Percentiles rank a stretch among this genome's conserved stretches.
Conservation (phyloP, 164 flowering plant species). For the Vitis rotundifolia region DNA sequence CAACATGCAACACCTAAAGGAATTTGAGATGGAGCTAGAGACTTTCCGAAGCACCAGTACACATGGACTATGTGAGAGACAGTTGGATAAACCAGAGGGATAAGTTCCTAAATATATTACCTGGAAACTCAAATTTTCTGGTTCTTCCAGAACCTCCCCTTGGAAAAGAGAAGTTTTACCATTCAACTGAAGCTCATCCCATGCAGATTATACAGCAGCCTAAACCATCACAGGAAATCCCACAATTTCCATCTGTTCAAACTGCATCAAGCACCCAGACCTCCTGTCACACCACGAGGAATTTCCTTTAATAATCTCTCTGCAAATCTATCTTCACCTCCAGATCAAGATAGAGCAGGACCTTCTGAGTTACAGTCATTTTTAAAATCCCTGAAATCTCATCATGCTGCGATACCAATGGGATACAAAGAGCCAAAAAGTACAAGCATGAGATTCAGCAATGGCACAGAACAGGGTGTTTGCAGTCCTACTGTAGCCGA, state of each 20-base stretch:
- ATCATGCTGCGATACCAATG: no score
- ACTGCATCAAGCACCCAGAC: constrained; percentile 5
- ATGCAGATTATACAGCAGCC: constrained; percentile 55
- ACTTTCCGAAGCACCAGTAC: constrained; percentile 42
- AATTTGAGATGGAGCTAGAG: no score
- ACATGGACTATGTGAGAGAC: constrained; percentile 54
- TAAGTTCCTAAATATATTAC: constrained; percentile 44
- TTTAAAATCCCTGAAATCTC: no score
- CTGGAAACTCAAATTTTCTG: constrained; percentile 40
- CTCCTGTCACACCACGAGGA: no score
- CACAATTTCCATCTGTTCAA: constrained; percentile 25
- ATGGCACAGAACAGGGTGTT: constrained; percentile 18
- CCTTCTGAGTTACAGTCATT: no score
- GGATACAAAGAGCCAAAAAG: no score
- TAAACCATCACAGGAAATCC: constrained; percentile 24
- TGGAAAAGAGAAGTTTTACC: no score
- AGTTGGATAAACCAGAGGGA: constrained; percentile 66
- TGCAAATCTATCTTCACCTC: no score
- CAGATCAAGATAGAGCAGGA: no score
- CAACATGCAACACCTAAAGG: no score
- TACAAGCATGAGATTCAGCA: no score
- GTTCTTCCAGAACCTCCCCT: constrained; percentile 40
- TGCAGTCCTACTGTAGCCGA: constrained; percentile 24
- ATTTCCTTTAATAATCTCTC: no score
- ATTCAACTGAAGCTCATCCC: constrained; percentile 30